Percentiles rank a stretch among this genome's conserved stretches.
These are phyloP conservation scores for Halenospora varia DNA, from an alignment of 495 filamentous ascomycete species.

Conservation along the genomic window DNA sequence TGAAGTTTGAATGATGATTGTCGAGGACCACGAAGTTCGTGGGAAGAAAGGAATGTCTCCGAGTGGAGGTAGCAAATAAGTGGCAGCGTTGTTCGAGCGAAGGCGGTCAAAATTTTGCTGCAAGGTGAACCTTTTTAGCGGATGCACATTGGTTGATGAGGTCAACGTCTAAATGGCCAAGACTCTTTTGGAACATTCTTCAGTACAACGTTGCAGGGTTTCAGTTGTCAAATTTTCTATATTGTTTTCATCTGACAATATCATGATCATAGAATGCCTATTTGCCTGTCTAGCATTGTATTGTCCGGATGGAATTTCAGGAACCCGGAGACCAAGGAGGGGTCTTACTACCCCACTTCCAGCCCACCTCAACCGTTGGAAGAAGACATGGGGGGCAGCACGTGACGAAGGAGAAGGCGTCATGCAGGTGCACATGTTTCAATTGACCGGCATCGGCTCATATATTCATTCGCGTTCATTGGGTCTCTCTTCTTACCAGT, in stretches of 20 bases:
- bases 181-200: not conserved
- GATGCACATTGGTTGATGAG: too few species aligned
- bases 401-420: too few species aligned
- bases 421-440: too few species aligned
- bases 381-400: not conserved
- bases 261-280: too few species aligned
- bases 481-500: too few species aligned
- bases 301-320: too few species aligned
- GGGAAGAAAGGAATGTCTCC: not conserved
- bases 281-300: not conserved
- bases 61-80: not conserved
- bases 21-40: not conserved
- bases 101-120: conserved; percentile 1
- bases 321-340: not conserved
- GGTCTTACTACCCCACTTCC: not conserved
- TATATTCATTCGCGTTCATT: too few species aligned
- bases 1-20: not conserved
- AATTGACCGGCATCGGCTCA: too few species aligned
- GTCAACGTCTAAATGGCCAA: not conserved
- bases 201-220: too few species aligned
- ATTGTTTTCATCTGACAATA: too few species aligned
- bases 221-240: too few species aligned
- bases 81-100: not conserved
- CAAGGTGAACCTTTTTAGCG: not conserved
- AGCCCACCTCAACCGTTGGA: not conserved